Conservation (phyloP, 805 yeast genomes). For the Yamadazyma tumulicola region DNA sequence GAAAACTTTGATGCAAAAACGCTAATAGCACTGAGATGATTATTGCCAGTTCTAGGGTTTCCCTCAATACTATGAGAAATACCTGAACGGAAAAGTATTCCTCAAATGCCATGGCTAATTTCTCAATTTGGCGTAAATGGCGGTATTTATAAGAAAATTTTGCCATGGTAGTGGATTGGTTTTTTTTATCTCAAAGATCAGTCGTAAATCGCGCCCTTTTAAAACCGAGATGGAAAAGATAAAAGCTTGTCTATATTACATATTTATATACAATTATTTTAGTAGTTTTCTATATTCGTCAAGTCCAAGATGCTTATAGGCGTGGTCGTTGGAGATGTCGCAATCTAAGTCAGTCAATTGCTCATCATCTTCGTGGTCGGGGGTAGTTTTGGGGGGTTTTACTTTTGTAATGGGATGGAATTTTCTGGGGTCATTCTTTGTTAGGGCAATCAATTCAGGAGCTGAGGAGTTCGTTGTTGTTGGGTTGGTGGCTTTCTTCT, state of each 20-base stretch:
- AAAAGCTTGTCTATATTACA: too few relatives aligned
- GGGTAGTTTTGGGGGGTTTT: too few relatives aligned
- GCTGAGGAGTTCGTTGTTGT: too few relatives aligned
- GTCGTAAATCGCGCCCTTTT: not conserved
- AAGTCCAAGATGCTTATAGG: too few relatives aligned
- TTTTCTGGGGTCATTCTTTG: too few relatives aligned
- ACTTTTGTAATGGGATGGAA: too few relatives aligned
- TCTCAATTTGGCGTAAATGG: not conserved
- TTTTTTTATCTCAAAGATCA: conserved; percentile 2
- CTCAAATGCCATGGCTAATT: conserved; percentile 11
- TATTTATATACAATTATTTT: too few relatives aligned
- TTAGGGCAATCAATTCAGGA: too few relatives aligned
- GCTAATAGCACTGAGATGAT: conserved; percentile 72
- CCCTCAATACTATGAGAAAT: conserved; percentile 69
- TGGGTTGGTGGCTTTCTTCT: not conserved
- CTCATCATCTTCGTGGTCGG: too few relatives aligned
- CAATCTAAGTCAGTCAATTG: conserved; percentile 3
- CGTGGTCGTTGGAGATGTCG: not conserved
- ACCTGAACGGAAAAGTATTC: conserved; percentile 67
- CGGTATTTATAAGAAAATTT: not conserved
- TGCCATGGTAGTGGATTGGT: conserved; percentile 1
- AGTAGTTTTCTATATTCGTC: too few relatives aligned
- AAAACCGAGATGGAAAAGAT: not conserved
- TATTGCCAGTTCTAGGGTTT: conserved; percentile 72
- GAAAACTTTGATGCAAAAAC: conserved; percentile 57